A percentile compares a stretch with the other conserved stretches of the same genome.
These are phyloP conservation scores for Penicillium ucsense DNA, from an alignment of 495 filamentous ascomycete species.

Conservation along the genomic window DNA sequence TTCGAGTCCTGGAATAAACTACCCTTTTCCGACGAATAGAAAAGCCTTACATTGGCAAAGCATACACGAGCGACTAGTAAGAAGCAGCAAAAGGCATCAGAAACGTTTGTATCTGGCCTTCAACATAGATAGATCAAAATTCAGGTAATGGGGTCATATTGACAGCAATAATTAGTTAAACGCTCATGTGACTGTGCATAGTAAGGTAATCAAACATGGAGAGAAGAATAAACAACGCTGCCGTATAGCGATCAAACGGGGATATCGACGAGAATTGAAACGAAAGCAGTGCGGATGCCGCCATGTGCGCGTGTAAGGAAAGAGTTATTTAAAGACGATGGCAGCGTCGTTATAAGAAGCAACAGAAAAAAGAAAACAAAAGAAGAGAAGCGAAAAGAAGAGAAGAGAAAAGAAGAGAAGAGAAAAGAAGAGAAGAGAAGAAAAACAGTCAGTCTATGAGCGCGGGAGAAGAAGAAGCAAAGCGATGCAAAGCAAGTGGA, in stretches of 20 bases:
- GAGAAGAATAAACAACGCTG: not conserved
- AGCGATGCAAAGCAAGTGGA: slow-evolving; percentile 6
- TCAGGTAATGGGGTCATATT: not conserved
- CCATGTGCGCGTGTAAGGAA: not conserved
- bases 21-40: too few relatives aligned
- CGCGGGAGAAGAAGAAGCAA: not conserved
- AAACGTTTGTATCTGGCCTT: too few relatives aligned
- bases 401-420: too few relatives aligned
- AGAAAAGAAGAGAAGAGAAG: not conserved
- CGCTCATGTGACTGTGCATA: not conserved
- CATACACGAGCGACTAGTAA: too few relatives aligned
- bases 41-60: too few relatives aligned
- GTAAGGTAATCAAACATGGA: slow-evolving; percentile 2
- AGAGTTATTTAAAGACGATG: slow-evolving; percentile 2
- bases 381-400: too few relatives aligned
- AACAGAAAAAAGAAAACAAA: too few relatives aligned
- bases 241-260: slow-evolving; percentile 1
- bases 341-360: slow-evolving; percentile 2
- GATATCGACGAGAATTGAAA: slow-evolving; percentile 3
- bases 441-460: slow-evolving; percentile 8
- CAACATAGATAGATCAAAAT: too few relatives aligned
- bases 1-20: too few relatives aligned
- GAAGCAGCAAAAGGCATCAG: not conserved
- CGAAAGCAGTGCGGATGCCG: not conserved
- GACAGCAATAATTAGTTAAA: slow-evolving; percentile 1